phyloP scores from a whole-genome alignment of 2,329 filamentous ascomycete species.

The Epichloe gansuensis region DNA sequence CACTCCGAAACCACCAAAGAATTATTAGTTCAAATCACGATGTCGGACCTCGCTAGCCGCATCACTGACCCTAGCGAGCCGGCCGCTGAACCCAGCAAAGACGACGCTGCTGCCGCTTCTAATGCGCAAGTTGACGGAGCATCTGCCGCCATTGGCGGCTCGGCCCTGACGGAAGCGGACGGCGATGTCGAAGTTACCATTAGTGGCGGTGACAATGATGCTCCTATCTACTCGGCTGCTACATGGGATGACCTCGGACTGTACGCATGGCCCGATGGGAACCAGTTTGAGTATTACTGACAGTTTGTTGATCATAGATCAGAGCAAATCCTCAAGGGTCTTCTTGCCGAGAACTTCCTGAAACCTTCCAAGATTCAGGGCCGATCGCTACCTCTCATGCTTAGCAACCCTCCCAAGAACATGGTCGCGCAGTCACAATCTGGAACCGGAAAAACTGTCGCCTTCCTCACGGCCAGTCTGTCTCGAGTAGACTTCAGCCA shows the following conservation, averaged over 20 bases:
- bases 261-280: not conserved
- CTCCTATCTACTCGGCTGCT: conserved; percentile 5
- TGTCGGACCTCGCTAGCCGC: conserved; percentile 8
- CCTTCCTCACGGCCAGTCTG: conserved; percentile 86
- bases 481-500: conserved; percentile 67
- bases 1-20: not conserved
- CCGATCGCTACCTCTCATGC: conserved; percentile 77
- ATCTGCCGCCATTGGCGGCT: conserved; percentile 5
- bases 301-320: conserved; percentile 14
- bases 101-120: not conserved
- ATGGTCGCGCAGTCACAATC: conserved; percentile 99
- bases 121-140: conserved; percentile 6
- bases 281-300: not conserved
- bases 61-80: conserved; percentile 2
- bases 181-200: conserved; percentile 7
- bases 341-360: conserved; percentile 72
- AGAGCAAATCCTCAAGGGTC: conserved; percentile 56
- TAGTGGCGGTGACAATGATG: conserved; percentile 3
- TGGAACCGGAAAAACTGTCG: conserved; percentile 93
- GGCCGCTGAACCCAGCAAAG: not conserved
- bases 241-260: conserved; percentile 7
- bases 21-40: not conserved
- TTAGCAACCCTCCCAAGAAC: conserved; percentile 76
- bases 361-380: conserved; percentile 98
- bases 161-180: conserved; percentile 3